phyloP scores from a whole-genome alignment of 495 filamentous ascomycete genomes.

The Lasiosphaeris hirsuta region DNA sequence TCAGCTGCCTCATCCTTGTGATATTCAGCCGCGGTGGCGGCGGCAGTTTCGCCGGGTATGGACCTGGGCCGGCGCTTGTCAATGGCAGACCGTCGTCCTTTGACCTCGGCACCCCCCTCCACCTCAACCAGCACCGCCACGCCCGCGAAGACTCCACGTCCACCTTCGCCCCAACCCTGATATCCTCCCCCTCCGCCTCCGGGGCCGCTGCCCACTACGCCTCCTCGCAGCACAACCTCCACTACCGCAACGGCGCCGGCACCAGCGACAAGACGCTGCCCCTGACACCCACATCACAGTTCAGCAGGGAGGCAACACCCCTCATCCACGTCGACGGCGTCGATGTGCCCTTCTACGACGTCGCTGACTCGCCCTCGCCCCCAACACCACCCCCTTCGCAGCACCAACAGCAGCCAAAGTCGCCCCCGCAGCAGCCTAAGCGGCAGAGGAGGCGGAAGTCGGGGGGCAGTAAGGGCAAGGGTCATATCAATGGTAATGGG shows the following conservation, averaged over 20 bases:
- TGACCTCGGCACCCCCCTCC: slow-evolving; percentile 1
- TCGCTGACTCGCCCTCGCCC: background rate
- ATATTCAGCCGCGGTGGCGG: slow-evolving; percentile 61
- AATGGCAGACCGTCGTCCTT: slow-evolving; percentile 12
- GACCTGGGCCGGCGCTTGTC: no score
- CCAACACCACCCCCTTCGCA: slow-evolving; percentile 4
- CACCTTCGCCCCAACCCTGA: slow-evolving; percentile 14
- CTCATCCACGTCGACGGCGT: slow-evolving; percentile 15
- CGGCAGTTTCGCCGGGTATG: background rate
- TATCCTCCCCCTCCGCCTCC: background rate
- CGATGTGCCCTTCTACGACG: slow-evolving; percentile 11
- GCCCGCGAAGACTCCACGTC: background rate
- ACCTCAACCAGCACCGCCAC: background rate
- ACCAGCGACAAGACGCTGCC: slow-evolving; percentile 28
- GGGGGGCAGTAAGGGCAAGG: background rate
- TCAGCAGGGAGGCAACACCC: slow-evolving; percentile 25
- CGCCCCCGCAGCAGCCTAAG: background rate
- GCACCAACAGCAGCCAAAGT: background rate
- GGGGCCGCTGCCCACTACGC: background rate
- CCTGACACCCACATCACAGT: slow-evolving; percentile 39
- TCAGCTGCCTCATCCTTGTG: slow-evolving; percentile 82
- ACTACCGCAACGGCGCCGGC: slow-evolving; percentile 4
- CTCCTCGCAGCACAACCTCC: background rate
- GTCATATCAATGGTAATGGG: no score
- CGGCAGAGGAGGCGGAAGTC: background rate